Percentiles rank a stretch among this genome's conserved stretches.
These are phyloP conservation scores for Beauveria sp. DNA, from an alignment of 2,329 filamentous ascomycete species.

Conservation along the genomic window DNA sequence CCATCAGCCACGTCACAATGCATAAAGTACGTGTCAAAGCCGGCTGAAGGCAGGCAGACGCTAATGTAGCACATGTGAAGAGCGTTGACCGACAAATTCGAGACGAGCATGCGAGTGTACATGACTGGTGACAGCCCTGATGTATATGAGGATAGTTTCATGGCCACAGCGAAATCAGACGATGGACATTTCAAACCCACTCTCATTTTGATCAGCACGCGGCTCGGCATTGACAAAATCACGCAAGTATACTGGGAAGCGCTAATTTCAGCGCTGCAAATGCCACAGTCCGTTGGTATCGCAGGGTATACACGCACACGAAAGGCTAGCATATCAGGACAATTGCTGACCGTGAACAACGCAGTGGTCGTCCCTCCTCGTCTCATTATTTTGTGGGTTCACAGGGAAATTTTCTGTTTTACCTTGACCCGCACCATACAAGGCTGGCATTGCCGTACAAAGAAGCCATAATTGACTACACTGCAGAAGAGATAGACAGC, in stretches of 20 bases:
- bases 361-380: constrained; percentile 81
- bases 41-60: not conserved
- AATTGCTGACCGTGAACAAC: not conserved
- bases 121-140: constrained; percentile 84
- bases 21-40: constrained; percentile 62
- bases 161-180: constrained; percentile 64
- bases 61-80: constrained; percentile 35
- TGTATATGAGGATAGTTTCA: constrained; percentile 85
- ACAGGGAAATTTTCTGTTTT: constrained; percentile 74
- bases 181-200: constrained; percentile 69
- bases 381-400: constrained; percentile 60
- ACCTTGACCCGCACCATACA: constrained; percentile 88
- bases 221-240: constrained; percentile 88
- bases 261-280: constrained; percentile 75
- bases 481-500: constrained; percentile 64
- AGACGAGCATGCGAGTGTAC: constrained; percentile 68
- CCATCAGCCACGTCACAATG: constrained; percentile 93
- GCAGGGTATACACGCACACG: constrained; percentile 57
- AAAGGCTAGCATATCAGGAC: not conserved
- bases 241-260: constrained; percentile 94
- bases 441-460: constrained; percentile 63
- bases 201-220: constrained; percentile 78
- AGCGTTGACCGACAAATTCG: constrained; percentile 62
- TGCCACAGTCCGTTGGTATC: constrained; percentile 90
- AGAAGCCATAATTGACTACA: constrained; percentile 49